Evolutionary conservation across 2,329 filamentous ascomycete species (phyloP).

Genomic region (Chaetomiaceae sp.): DNA sequence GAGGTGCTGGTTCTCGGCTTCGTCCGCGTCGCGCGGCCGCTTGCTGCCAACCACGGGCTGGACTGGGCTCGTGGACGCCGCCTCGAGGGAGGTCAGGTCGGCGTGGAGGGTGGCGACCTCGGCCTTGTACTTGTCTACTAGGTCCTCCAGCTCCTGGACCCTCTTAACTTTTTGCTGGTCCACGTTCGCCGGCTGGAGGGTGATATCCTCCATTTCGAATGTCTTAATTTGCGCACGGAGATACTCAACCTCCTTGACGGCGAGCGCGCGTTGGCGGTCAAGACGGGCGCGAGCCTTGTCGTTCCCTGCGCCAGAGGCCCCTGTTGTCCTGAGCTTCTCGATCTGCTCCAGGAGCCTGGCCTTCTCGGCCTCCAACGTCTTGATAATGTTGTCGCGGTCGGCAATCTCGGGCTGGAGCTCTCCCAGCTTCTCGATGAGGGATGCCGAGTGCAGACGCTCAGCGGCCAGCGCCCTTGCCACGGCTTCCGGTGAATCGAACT

Average conservation of each 20-base stretch:
- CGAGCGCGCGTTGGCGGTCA: slow-evolving; percentile 79
- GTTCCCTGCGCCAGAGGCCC: slow-evolving; percentile 40
- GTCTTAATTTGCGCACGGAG: slow-evolving; percentile 87
- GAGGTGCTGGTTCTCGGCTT: slow-evolving; percentile 63
- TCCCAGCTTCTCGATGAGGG: slow-evolving; percentile 76
- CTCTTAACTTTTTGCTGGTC: slow-evolving; percentile 71
- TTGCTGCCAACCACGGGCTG: slow-evolving; percentile 54
- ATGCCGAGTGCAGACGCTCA: slow-evolving; percentile 74
- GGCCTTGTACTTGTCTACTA: slow-evolving; percentile 79
- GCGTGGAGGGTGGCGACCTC: slow-evolving; percentile 72
- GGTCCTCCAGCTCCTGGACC: slow-evolving; percentile 75
- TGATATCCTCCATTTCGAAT: slow-evolving; percentile 81
- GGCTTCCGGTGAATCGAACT: slow-evolving; percentile 84
- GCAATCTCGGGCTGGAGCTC: slow-evolving; percentile 71
- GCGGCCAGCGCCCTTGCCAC: slow-evolving; percentile 80
- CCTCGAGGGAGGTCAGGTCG: slow-evolving; percentile 66
- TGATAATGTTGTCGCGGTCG: slow-evolving; percentile 73
- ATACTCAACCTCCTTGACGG: slow-evolving; percentile 90
- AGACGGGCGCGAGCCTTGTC: slow-evolving; percentile 71
- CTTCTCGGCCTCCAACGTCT: slow-evolving; percentile 66
- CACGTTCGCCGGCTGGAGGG: slow-evolving; percentile 74
- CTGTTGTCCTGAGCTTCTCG: slow-evolving; percentile 59
- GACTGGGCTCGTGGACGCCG: slow-evolving; percentile 32
- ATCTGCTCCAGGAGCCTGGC: slow-evolving; percentile 61
- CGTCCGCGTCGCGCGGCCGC: slow-evolving; percentile 56